Conservation (phyloP, 179 eudicot species). For the Dionaea muscipula region DNA sequence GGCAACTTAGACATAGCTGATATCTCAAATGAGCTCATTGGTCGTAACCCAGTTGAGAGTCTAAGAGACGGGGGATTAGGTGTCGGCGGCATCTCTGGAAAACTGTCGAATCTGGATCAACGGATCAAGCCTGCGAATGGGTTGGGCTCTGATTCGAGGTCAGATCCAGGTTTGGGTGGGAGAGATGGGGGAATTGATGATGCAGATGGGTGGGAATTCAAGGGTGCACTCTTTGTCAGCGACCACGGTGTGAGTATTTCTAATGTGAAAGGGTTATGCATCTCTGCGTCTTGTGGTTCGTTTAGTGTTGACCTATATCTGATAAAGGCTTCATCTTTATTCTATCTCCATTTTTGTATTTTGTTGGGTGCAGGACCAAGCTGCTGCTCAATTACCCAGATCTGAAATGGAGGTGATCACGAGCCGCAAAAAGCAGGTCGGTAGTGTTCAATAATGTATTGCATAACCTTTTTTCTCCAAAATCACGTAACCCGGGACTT, state of each 20-base stretch:
- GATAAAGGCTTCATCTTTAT: background rate
- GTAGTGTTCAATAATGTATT: conserved; percentile 16
- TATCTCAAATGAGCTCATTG: conserved; percentile 7
- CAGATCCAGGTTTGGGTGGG: conserved; percentile 9
- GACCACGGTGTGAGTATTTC: conserved; percentile 15
- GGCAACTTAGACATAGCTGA: conserved; percentile 4
- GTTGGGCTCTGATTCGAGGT: conserved; percentile 4
- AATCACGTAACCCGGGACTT: too few species aligned
- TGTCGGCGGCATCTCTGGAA: conserved; percentile 14
- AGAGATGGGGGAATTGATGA: conserved; percentile 24
- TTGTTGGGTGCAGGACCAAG: conserved; percentile 8
- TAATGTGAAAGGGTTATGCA: conserved; percentile 15
- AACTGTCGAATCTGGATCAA: conserved; percentile 16
- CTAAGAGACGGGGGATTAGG: conserved; percentile 10
- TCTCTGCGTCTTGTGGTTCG: background rate
- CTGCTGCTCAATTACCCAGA: background rate
- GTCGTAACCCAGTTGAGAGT: conserved; percentile 9
- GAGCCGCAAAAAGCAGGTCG: conserved; percentile 23
- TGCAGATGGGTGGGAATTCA: conserved; percentile 65
- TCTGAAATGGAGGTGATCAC: background rate
- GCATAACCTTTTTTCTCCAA: too few species aligned
- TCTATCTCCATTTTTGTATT: background rate
- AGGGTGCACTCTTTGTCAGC: conserved; percentile 29
- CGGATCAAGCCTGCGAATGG: conserved; percentile 20
- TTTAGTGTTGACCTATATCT: background rate